These are phyloP conservation scores for Gamsiella multidivaricata DNA, from an alignment of 192 early-diverging fungal species.

Conservation along the genomic window DNA sequence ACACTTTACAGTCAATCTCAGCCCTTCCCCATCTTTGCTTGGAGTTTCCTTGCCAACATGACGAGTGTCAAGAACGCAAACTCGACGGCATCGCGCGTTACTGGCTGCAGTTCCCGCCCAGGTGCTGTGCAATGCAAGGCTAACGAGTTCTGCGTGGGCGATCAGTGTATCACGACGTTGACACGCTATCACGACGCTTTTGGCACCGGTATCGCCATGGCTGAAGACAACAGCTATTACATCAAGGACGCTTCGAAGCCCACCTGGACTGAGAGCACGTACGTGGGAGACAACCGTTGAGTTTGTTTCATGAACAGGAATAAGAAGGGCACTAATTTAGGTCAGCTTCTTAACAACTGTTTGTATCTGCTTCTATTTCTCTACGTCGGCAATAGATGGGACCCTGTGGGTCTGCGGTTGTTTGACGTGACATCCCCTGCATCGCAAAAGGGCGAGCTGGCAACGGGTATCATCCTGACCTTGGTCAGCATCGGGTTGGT, in stretches of 20 bases:
- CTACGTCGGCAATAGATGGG: slow-evolving; percentile 53
- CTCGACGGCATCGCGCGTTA: not conserved
- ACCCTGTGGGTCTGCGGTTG: slow-evolving; percentile 54
- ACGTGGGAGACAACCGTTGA: slow-evolving; percentile 47
- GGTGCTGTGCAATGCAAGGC: slow-evolving; percentile 29
- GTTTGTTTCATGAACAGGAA: too few species aligned
- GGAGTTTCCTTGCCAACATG: slow-evolving; percentile 57
- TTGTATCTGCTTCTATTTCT: too few species aligned
- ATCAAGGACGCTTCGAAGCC: slow-evolving; percentile 59
- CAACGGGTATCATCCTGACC: slow-evolving; percentile 55
- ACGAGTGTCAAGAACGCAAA: slow-evolving; percentile 36
- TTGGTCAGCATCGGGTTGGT: slow-evolving; percentile 40
- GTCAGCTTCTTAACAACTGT: too few species aligned
- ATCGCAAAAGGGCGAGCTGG: slow-evolving; percentile 55
- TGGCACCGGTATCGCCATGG: slow-evolving; percentile 58
- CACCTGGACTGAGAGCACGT: slow-evolving; percentile 65
- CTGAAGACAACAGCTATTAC: slow-evolving; percentile 39
- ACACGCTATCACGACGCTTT: slow-evolving; percentile 68
- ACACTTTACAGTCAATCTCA: slow-evolving; percentile 50
- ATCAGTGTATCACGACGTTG: slow-evolving; percentile 56
- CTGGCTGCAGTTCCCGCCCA: slow-evolving; percentile 33
- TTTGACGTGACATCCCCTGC: slow-evolving; percentile 55
- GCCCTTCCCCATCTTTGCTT: slow-evolving; percentile 58
- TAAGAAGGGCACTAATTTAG: too few species aligned
- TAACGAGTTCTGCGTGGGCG: slow-evolving; percentile 57